Evolutionary conservation across 2,329 filamentous ascomycete genomes (phyloP), one percentile per base, ranked within the genome.

Genomic region (Ustilaginoidea virens): DNA sequence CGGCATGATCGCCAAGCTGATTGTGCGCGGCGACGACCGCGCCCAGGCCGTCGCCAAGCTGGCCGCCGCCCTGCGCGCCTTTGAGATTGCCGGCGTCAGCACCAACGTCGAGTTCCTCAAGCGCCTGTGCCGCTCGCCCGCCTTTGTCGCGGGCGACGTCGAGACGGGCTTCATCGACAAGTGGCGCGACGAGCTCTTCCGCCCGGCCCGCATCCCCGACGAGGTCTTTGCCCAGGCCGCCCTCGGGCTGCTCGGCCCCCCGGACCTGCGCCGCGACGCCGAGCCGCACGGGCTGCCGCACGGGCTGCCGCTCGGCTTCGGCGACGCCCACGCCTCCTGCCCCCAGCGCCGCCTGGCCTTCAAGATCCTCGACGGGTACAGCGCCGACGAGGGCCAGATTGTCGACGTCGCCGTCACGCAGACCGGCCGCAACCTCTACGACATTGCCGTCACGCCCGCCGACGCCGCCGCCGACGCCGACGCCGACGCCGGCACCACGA

Each of bases 41-140:
- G 69, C 79, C 47, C 77, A 80, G 16, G 82, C 86, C 4, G 77
- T 98, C 28, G 74, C 80, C 33, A 92, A 82, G 51, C 64, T 98
- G 34, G 72, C 74, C 21, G 62, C 75, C 4, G 86, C 90, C 1
- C 60, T 98, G 8, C 77, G 82, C 39, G 69, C 82, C 27, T 98
- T 96, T 47, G 83, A 98, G 53, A 75, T 98, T 8, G 90, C 87
- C 3, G 90, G 90, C 0, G 70, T 92, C 6, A 78, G 81, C 47
- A 98, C 90, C 5, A 98, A 98, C 48, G 86, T 98, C 36, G 90
- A 96, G 51, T 98, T 98, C 47, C 58, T 98, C 34, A 96, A 96
- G 60, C 69, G 75, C 7, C 66, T 94, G 32, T 93, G 85, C 49
- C 68, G 73, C 25, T 85, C 80, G 34, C 67, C 71, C 1, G 81